Evolutionary conservation across 1,139 yeast species (phyloP), one percentile per base, ranked within the genome.

Genomic region (Debaryomycetaceae sp.): DNA sequence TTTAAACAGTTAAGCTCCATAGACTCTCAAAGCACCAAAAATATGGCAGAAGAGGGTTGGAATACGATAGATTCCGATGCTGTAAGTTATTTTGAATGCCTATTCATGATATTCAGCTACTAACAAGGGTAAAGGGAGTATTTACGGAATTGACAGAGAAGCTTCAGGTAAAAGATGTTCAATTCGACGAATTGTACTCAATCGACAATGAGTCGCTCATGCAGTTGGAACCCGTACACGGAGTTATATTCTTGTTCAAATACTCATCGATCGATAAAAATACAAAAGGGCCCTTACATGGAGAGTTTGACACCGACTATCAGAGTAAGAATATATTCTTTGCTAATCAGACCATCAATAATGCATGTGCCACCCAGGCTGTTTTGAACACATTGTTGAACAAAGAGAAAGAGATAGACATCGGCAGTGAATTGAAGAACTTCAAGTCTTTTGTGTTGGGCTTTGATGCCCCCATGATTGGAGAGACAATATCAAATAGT

Each of bases 311-410:
- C 48, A 51, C 52, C 1, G 62, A 67, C 2, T 72, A 70, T 49
- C 68, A 64, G 41, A 58, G 61, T 1, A 57, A 66, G 6, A 64
- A 63, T 6, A 59, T 81, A 9, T 83, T 81, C 58, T 84, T 84
- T 58, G 88, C 88, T 6, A 75, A 75, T 45, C 90, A 84, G 58
- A 78, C 80, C 34, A 81, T 83, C 42, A 83, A 81, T 53, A 82
- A 84, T 56, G 88, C 90, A 1, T 84, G 90, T 62, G 90, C 86
- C n/a, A 84, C 90, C 1, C 87, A 81, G 55, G 90, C 90, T 0
- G 83, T 84, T n/a, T 64, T 84, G 45, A 81, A 83, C 46, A 63
- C 82, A 9, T 62, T 84, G 43, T 57, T 84, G 48, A 72, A 74
- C 45, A 58, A 59, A 36, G 60, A 63, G 2, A 69, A 67, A 17